phyloP scores from a whole-genome alignment of 805 yeast species.

The Kuraishia molischiana region DNA sequence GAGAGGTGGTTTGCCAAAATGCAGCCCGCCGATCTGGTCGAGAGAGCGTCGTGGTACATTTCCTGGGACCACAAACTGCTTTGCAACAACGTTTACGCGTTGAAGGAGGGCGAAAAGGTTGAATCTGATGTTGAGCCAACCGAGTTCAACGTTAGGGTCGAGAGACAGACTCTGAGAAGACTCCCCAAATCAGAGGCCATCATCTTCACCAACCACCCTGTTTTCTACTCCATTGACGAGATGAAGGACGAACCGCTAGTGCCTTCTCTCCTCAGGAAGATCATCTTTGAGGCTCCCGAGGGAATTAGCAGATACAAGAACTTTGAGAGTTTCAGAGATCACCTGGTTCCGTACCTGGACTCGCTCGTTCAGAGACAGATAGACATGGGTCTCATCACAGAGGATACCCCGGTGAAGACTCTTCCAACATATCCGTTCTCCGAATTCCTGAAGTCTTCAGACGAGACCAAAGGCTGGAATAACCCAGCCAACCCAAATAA shows the following conservation, averaged over 20 bases:
- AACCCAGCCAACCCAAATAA: slow-evolving; percentile 16
- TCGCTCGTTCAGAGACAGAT: slow-evolving; percentile 46
- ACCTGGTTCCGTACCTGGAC: slow-evolving; percentile 49
- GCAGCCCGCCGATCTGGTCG: slow-evolving; percentile 54
- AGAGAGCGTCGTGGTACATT: slow-evolving; percentile 67
- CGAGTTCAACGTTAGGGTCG: slow-evolving; percentile 59
- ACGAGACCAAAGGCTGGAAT: slow-evolving; percentile 31
- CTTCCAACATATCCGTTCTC: slow-evolving; percentile 59
- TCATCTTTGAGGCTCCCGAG: slow-evolving; percentile 57
- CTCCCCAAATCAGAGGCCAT: slow-evolving; percentile 58
- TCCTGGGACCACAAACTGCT: slow-evolving; percentile 64
- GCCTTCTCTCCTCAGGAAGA: slow-evolving; percentile 54
- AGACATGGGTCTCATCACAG: slow-evolving; percentile 41
- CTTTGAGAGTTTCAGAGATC: slow-evolving; percentile 50
- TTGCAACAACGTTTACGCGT: slow-evolving; percentile 44
- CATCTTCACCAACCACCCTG: slow-evolving; percentile 68
- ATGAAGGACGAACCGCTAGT: slow-evolving; percentile 75
- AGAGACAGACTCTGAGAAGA: slow-evolving; percentile 61
- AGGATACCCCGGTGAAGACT: slow-evolving; percentile 50
- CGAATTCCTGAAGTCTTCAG: slow-evolving; percentile 28
- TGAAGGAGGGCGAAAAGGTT: slow-evolving; percentile 33
- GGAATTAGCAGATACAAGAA: slow-evolving; percentile 55
- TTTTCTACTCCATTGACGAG: slow-evolving; percentile 71
- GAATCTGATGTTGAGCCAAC: slow-evolving; percentile 33
- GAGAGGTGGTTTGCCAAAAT: slow-evolving; percentile 61